Evolutionary conservation across 805 yeast genomes (phyloP).

Genomic region (Nakazawaea holstii): DNA sequence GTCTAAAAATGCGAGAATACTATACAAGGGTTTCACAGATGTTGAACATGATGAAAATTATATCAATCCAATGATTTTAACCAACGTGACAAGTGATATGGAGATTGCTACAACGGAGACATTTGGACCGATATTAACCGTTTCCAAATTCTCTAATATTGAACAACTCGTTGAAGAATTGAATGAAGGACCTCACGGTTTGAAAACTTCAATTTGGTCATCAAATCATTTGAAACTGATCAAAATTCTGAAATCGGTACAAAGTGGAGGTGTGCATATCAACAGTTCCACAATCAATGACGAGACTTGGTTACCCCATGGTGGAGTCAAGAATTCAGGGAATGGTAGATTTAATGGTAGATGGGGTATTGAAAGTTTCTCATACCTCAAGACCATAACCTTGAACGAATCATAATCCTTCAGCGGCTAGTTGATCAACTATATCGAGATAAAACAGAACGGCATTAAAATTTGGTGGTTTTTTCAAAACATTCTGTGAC

Average conservation of each 20-base stretch:
- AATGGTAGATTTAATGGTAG: constrained; percentile 35
- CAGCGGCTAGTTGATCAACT: constrained; percentile 53
- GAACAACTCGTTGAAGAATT: constrained; percentile 18
- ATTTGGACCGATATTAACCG: constrained; percentile 38
- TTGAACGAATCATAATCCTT: constrained; percentile 34
- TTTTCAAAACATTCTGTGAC: constrained; percentile 26
- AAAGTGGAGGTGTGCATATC: constrained; percentile 35
- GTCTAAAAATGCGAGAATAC: constrained; percentile 29
- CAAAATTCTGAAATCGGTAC: constrained; percentile 27
- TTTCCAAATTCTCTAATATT: constrained; percentile 22
- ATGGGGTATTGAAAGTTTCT: constrained; percentile 41
- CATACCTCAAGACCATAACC: constrained; percentile 31
- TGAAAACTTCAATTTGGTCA: constrained; percentile 39
- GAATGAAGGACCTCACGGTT: constrained; percentile 29
- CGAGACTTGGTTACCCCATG: constrained; percentile 32
- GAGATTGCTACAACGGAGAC: constrained; percentile 26
- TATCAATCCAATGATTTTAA: constrained; percentile 27
- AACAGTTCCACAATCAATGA: constrained; percentile 22
- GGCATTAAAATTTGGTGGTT: constrained; percentile 49
- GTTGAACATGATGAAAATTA: constrained; percentile 2
- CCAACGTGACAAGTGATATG: constrained; percentile 26
- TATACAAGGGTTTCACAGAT: constrained; percentile 18
- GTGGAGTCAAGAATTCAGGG: constrained; percentile 39
- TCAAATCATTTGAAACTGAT: constrained; percentile 28
- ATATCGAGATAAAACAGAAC: constrained; percentile 65